Evolutionary conservation across 352 stramenopile genomes (phyloP), one percentile per base, ranked within the genome.

Genomic region (Globisporangium spiculum): DNA sequence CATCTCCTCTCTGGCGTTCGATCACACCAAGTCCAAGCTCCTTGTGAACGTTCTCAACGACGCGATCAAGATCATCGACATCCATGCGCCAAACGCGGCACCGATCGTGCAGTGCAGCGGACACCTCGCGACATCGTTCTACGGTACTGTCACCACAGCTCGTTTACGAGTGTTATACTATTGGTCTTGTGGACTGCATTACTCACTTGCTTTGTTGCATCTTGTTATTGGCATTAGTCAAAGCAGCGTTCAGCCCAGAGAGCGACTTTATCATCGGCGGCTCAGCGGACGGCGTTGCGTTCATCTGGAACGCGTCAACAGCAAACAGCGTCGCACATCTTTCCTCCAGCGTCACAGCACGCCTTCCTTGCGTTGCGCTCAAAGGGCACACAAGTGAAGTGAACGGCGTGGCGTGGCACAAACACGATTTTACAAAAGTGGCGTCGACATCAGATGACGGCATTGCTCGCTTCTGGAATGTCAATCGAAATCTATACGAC

Each of bases 371-470:
- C 10, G 60, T 80, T 2, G 85, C 76, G n/a, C 67, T 93, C 6
- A 90, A 90, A 62, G 81, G 75, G 3, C 85, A 93, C 63, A 55
- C 46, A 30, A 79, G 75, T 38, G 85, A 93, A 69, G 83, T 91
- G 20, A 93, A 90, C 63, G 82, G 81, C 63, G 80, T 93, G 0
- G 73, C 79, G 24, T 91, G 83, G 80, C 81, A 74, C 63, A 69
- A 61, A 18, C 73, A 67, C 8, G 81, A 91, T 65, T 87, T 83
- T 56, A 78, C 70, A 16, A 68, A 79, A 57, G 66, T 91, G 60
- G 80, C 81, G 5, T 81, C 81, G 0, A 85, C 77, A 54, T 91
- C 83, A 0, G 85, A 93, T 68, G 85, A 93, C 63, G 85, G 85
- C 57, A 91, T 74, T 0, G 71, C 91, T 18, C 78, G 80, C 2